Evolutionary conservation across 352 stramenopile species (phyloP).

Genomic region (Heterotrichella gracilis): DNA sequence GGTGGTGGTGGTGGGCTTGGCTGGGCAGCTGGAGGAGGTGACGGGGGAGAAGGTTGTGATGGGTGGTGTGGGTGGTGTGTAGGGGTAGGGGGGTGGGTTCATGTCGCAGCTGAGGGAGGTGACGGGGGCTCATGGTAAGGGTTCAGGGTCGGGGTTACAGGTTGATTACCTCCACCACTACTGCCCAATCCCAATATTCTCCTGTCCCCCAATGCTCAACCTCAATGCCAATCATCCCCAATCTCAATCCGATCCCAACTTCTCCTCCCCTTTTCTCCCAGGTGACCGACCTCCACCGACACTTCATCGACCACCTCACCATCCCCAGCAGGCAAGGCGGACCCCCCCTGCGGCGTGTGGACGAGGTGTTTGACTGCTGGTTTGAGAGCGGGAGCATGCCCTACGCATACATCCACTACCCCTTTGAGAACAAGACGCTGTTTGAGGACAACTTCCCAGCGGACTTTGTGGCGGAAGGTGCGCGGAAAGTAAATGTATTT

Average conservation of each 20-base stretch:
- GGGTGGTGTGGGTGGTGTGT: no score
- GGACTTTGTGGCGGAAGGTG: constrained; percentile 96
- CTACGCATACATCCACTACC: constrained; percentile 96
- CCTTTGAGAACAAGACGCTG: constrained; percentile 45
- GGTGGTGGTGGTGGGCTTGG: constrained; percentile 72
- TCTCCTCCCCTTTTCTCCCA: no score
- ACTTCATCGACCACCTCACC: constrained; percentile 83
- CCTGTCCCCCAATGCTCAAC: no score
- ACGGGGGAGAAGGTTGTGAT: constrained; percentile 48
- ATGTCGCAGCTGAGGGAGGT: no score
- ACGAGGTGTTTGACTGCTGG: constrained; percentile 92
- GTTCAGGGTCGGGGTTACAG: no score
- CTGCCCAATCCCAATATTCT: no score
- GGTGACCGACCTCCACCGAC: constrained; percentile 71
- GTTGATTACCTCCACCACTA: no score
- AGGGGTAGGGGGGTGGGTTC: no score
- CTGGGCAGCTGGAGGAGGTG: constrained; percentile 69
- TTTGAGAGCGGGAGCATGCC: constrained; percentile 97
- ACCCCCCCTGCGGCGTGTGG: constrained; percentile 38
- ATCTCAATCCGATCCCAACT: no score
- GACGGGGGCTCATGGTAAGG: no score
- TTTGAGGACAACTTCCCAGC: constrained; percentile 57
- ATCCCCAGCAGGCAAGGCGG: constrained; percentile 63
- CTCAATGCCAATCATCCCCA: no score
- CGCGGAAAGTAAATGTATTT: no score